Conservation (phyloP, 1,284 basidiomycete genomes). For the Marasmius fiardii region DNA sequence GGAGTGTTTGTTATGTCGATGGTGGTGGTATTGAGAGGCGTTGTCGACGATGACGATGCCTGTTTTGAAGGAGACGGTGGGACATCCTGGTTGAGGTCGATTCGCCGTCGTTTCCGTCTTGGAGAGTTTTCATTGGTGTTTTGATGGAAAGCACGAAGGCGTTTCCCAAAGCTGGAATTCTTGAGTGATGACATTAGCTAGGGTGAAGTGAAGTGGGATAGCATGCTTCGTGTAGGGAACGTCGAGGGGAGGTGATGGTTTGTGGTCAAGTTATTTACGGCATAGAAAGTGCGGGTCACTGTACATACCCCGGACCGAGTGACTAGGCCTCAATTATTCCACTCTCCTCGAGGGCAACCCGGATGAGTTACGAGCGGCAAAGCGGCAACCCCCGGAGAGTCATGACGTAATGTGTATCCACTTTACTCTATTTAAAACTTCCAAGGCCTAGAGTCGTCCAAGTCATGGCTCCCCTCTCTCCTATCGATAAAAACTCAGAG, state of each 20-base stretch:
- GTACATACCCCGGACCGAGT: no score
- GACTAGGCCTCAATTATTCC: no score
- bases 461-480: no score
- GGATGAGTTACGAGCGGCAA: no score
- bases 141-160: background rate
- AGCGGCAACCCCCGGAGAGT: no score
- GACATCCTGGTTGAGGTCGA: background rate
- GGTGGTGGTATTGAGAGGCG: background rate
- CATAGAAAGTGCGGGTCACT: background rate
- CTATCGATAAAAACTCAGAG: background rate
- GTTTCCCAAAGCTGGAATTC: conserved; percentile 1
- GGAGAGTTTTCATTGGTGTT: background rate
- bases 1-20: background rate
- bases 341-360: no score
- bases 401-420: background rate
- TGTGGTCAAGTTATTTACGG: background rate
- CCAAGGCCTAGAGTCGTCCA: background rate
- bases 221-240: background rate
- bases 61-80: background rate
- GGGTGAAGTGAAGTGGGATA: background rate
- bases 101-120: background rate
- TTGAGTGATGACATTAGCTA: background rate
- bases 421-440: background rate
- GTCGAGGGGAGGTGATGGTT: background rate
- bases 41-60: background rate